These are phyloP conservation scores for Acer negundo DNA, from an alignment of 345 rosid genomes.

Conservation along the genomic window DNA sequence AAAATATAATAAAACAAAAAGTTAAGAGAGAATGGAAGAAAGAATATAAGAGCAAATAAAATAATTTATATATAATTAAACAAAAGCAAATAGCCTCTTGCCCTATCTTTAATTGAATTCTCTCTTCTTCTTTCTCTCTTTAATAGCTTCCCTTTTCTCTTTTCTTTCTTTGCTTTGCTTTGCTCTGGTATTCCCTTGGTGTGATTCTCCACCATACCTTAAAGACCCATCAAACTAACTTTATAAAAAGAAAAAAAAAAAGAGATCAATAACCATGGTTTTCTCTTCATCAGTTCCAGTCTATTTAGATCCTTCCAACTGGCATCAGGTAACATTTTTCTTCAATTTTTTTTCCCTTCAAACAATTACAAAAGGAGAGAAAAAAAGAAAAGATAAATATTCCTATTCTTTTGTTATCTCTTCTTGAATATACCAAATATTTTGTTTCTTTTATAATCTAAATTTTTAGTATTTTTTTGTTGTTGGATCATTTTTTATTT, in stretches of 20 bases:
- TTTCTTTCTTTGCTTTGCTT: conserved; percentile 41
- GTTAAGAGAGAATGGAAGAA: conserved; percentile 37
- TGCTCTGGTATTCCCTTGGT: conserved; percentile 45
- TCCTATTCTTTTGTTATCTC: conserved; percentile 52
- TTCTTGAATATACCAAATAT: conserved; percentile 53
- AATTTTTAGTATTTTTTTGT: conserved; percentile 6
- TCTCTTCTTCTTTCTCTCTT: conserved; percentile 30
- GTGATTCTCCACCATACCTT: conserved; percentile 72
- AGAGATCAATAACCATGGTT: conserved; percentile 50
- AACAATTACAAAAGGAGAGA: not conserved
- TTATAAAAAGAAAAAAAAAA: conserved; percentile 53
- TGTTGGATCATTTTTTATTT: not conserved
- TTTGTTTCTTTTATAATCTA: conserved; percentile 22
- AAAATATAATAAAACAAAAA: conserved; percentile 54
- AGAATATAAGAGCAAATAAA: conserved; percentile 15
- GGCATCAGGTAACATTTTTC: conserved; percentile 66
- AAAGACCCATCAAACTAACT: conserved; percentile 70
- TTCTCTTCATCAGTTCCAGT: conserved; percentile 61
- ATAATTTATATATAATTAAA: not conserved
- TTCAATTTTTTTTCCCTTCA: conserved; percentile 26
- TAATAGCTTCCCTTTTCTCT: conserved; percentile 36
- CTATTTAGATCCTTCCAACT: conserved; percentile 67
- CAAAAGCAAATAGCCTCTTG: conserved; percentile 20
- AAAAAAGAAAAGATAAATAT: conserved; percentile 24
- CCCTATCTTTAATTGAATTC: conserved; percentile 22